phyloP scores from a whole-genome alignment of 805 yeast genomes.

The Diddensiella transvaalensis region DNA sequence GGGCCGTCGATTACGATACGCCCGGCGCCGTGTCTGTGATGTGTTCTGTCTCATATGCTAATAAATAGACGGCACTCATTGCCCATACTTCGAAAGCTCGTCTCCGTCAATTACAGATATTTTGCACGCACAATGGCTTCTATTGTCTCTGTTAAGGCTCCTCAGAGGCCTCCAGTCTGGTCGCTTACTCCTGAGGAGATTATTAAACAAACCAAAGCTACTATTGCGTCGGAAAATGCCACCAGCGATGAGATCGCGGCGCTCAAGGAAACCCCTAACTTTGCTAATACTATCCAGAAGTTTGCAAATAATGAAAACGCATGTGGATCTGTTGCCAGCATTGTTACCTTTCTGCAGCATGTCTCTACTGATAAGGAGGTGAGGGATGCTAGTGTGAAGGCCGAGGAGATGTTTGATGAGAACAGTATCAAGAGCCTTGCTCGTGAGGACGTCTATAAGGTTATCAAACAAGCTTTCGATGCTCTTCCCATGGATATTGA shows the following conservation, averaged over 20 bases:
- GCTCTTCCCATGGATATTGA: constrained; percentile 31
- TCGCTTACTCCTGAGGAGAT: constrained; percentile 52
- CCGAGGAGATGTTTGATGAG: constrained; percentile 55
- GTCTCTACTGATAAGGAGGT: constrained; percentile 62
- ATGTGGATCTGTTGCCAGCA: constrained; percentile 44
- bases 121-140: not conserved
- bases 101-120: too few species aligned
- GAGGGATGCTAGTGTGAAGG: constrained; percentile 66
- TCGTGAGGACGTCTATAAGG: constrained; percentile 63
- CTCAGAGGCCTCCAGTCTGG: constrained; percentile 49
- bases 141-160: constrained; percentile 6
- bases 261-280: constrained; percentile 44
- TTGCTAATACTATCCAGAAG: constrained; percentile 55
- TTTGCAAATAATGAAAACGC: constrained; percentile 50
- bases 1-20: too few species aligned
- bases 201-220: constrained; percentile 39
- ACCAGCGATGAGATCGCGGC: constrained; percentile 55
- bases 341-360: constrained; percentile 65
- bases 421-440: constrained; percentile 59
- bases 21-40: too few species aligned
- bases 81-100: too few species aligned
- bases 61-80: too few species aligned
- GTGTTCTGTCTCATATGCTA: too few species aligned
- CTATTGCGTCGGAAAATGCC: constrained; percentile 42
- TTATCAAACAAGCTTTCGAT: constrained; percentile 51